Evolutionary conservation across 2,329 filamentous ascomycete genomes (phyloP).

Genomic region (Diplocarpon rosae): DNA sequence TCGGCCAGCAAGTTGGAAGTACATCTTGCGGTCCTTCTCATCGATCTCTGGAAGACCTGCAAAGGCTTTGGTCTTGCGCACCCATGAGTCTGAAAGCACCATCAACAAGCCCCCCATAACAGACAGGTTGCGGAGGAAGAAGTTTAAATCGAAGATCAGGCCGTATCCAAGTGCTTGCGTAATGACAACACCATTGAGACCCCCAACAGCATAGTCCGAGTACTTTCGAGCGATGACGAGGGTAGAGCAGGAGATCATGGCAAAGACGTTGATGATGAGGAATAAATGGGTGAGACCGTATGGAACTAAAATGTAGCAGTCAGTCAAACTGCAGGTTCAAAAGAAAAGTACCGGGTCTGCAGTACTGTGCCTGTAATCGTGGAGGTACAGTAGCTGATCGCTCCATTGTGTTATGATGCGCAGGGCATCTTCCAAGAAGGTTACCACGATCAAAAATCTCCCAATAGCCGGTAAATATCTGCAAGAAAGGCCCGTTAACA

Average conservation of each 20-base stretch:
- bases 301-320: conserved; percentile 51
- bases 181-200: conserved; percentile 82
- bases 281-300: conserved; percentile 84
- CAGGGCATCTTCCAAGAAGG: conserved; percentile 92
- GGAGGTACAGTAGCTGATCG: conserved; percentile 87
- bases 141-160: conserved; percentile 97
- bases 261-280: conserved; percentile 78
- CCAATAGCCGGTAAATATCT: conserved; percentile 93
- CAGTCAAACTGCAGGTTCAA: conserved; percentile 9
- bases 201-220: conserved; percentile 84
- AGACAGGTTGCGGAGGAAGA: conserved; percentile 97
- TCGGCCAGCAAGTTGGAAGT: conserved; percentile 94
- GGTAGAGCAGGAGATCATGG: conserved; percentile 71
- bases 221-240: conserved; percentile 88
- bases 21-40: conserved; percentile 99
- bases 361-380: conserved; percentile 84
- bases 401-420: conserved; percentile 96
- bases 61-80: conserved; percentile 93
- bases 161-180: conserved; percentile 94
- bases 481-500: conserved; percentile 18
- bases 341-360: background rate
- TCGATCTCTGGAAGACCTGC: conserved; percentile 88
- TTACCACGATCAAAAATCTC: conserved; percentile 94
- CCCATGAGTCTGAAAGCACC: conserved; percentile 97
- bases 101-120: conserved; percentile 95